A percentile compares a stretch with the other conserved stretches of the same genome.
These are phyloP conservation scores for Podospora comata DNA, from an alignment of 495 filamentous ascomycete genomes.

Conservation along the genomic window DNA sequence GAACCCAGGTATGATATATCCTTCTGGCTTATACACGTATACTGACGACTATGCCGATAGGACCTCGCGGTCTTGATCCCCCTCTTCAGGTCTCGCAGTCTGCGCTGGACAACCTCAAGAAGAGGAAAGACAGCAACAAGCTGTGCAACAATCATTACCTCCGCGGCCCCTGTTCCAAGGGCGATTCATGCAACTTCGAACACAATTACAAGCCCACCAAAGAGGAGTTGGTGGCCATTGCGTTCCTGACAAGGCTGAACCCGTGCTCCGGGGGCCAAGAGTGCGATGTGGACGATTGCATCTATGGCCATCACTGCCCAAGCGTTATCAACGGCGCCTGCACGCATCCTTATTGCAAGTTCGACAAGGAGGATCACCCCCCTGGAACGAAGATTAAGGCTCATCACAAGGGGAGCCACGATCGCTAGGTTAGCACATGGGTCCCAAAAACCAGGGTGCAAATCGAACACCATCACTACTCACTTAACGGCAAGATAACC, in stretches of 20 bases:
- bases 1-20: slow-evolving; percentile 34
- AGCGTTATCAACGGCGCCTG: slow-evolving; percentile 43
- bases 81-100: slow-evolving; percentile 50
- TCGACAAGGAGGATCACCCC: slow-evolving; percentile 46
- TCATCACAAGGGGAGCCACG: slow-evolving; percentile 21
- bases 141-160: slow-evolving; percentile 85
- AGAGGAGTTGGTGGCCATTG: slow-evolving; percentile 64
- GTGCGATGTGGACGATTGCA: slow-evolving; percentile 74
- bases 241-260: slow-evolving; percentile 70
- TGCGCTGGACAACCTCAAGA: slow-evolving; percentile 70
- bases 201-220: slow-evolving; percentile 68
- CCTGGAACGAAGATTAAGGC: slow-evolving; percentile 47
- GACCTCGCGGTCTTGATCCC: slow-evolving; percentile 48
- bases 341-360: slow-evolving; percentile 46
- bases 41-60: slow-evolving; percentile 17
- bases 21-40: no score
- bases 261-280: slow-evolving; percentile 71
- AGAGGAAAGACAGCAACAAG: slow-evolving; percentile 71
- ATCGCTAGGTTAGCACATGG: background rate
- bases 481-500: no score
- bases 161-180: slow-evolving; percentile 68
- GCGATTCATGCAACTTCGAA: slow-evolving; percentile 68
- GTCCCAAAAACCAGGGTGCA: no score
- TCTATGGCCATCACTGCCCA: slow-evolving; percentile 70
- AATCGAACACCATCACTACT: no score